Evolutionary conservation across 208 protist species (phyloP).

Genomic region (Acanthamoeba castellanii): DNA sequence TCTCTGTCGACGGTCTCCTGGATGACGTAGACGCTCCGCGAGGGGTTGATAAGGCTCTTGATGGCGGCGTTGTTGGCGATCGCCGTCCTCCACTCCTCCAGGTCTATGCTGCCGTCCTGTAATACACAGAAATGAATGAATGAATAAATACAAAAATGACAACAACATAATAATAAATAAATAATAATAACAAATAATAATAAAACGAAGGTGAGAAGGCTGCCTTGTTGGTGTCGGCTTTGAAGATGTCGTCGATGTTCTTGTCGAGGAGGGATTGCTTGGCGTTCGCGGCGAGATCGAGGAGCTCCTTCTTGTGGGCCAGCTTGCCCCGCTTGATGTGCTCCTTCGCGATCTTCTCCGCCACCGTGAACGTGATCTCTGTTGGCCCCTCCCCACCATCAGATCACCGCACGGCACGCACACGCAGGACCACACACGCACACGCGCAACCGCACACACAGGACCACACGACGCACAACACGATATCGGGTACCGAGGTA

Average conservation of each 20-base stretch:
- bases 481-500: neutral
- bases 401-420: neutral
- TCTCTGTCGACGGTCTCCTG: constrained; percentile 9
- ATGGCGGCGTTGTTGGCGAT: constrained; percentile 21
- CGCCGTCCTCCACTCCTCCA: constrained; percentile 52
- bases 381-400: neutral
- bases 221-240: constrained; percentile 64
- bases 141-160: neutral
- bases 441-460: neutral
- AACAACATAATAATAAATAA: neutral
- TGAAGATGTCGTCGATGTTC: constrained; percentile 13
- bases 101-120: constrained; percentile 36
- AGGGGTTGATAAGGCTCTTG: constrained; percentile 64
- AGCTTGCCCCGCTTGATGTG: constrained; percentile 71
- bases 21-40: constrained; percentile 30
- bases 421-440: too few relatives aligned
- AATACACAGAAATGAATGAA: neutral
- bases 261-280: neutral
- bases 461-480: too few relatives aligned
- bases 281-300: constrained; percentile 6
- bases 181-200: neutral
- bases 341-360: constrained; percentile 72
- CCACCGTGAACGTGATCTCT: constrained; percentile 63
- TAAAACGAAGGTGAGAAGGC: too few relatives aligned
- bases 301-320: constrained; percentile 61